phyloP scores from a whole-genome alignment of 169 alveolate genomes.

The Cryptosporidium felis region DNA sequence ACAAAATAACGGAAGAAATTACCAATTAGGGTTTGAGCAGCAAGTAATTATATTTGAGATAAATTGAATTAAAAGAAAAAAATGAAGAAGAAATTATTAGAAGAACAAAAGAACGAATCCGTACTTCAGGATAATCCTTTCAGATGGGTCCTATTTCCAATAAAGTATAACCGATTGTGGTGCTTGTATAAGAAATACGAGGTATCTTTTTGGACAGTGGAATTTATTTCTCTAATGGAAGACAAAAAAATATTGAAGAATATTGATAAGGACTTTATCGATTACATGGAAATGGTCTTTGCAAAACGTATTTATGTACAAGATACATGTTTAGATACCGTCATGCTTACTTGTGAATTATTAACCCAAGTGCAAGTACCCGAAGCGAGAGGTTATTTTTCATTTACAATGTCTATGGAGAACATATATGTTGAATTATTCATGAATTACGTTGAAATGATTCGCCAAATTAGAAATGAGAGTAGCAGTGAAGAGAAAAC shows the following conservation, averaged over 20 bases:
- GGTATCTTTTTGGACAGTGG: slow-evolving; percentile 89
- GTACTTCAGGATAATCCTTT: slow-evolving; percentile 83
- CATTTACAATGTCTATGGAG: slow-evolving; percentile 92
- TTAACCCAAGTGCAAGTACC: slow-evolving; percentile 89
- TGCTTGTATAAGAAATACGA: slow-evolving; percentile 85
- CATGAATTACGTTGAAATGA: slow-evolving; percentile 73
- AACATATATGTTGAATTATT: slow-evolving; percentile 89
- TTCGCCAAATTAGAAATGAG: slow-evolving; percentile 31
- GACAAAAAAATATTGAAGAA: slow-evolving; percentile 74
- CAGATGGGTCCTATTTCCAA: slow-evolving; percentile 89
- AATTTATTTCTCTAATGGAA: slow-evolving; percentile 83
- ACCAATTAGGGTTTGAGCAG: no score
- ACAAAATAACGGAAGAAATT: no score
- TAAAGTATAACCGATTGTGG: slow-evolving; percentile 87
- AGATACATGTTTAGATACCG: slow-evolving; percentile 67
- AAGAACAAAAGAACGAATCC: slow-evolving; percentile 80
- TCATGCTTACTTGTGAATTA: slow-evolving; percentile 82
- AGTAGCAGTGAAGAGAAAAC: background rate
- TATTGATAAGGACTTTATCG: slow-evolving; percentile 64
- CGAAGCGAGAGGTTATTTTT: slow-evolving; percentile 93
- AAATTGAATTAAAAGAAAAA: slow-evolving; percentile 66
- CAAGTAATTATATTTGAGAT: no score
- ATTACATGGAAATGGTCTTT: slow-evolving; percentile 70
- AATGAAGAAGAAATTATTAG: slow-evolving; percentile 70
- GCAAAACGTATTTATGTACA: slow-evolving; percentile 69